Base-by-base conservation (phyloP, 208 protist species). In the Crithidia bombi region DNA sequence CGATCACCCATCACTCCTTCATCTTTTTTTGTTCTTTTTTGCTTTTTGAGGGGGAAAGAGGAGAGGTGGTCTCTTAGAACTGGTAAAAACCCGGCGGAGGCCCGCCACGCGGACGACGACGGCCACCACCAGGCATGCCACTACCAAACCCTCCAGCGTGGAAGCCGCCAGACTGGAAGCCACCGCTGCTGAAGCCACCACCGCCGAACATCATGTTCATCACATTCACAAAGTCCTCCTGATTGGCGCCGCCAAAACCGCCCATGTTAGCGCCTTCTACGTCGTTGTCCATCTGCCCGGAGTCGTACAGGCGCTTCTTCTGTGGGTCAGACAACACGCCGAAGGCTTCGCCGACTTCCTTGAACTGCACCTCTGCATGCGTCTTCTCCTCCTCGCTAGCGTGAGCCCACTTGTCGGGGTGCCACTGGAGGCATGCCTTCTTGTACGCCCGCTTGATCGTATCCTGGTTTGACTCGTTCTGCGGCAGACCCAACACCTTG, bases 371-470 rank as follows among this genome's bases (percentile, higher is more conserved):
- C 82, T 96, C 92, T 0, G 94, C 94, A 52, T 87, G 73, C 43
- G 62, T 32, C 57, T 88, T 89, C 68, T 97, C 84, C 46, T 92
- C 81, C 39, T 88, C 77, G 52, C 68, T 87, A 9, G 89, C 87
- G 59, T 85, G 73, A 28, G 81, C 81, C 92, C 92, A 97, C 75
- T 91, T 95, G 72, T 98, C 96, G n/a, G 96, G 96, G 77, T 98
- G 96, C 85, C 90, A 97, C 75, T 86, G 85, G 62, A 97, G 74
- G 12, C 86, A 92, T 41, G 77, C 81, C 71, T 94, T 86, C 66
- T 83, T 91, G 75, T 97, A 98, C 28, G 93, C 90, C 21, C 85
- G 89, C 65, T 87, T 91, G 65, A 98, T 87, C 1, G 71, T 67
- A 46, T 86, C 78, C 17, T 81, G 66, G 69, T 92, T 80, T 11